Evolutionary conservation across 305 asterid genomes (phyloP), one percentile per base, ranked within the genome.

Genomic region (Solanum hybrid): DNA sequence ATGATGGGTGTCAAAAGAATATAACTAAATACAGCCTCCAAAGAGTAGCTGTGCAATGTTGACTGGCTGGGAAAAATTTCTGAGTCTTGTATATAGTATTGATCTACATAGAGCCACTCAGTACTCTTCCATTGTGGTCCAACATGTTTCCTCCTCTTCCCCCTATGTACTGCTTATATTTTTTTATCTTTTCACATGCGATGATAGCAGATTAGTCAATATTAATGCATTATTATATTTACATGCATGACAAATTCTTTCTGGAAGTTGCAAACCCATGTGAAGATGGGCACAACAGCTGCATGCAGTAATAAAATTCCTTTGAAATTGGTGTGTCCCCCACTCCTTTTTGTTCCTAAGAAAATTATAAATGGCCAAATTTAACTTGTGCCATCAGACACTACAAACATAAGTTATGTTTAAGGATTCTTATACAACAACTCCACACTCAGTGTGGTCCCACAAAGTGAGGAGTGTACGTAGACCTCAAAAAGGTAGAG

Each of bases 81-180:
- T 88, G 81, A 88, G 86, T 91, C 88, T 87, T 89, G 71, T 90
- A 19, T 90, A n/a, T 89, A 92, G 93, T 92, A 86, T 92, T 93
- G 90, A 79, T 88, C 73, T 37, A 76, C 94, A 93, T 95, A 89
- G 98, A 94, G 97, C 97, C 97, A 92, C 96, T 90, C 94, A 75
- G 24, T 15, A 91, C 95, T 82, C 91, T 90, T 88, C 72, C 40
- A 35, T 88, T 88, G 90, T 91, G 93, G 91, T 64, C 75, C 86
- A 82, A 64, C 90, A 31, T 38, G 89, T 87, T 79, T 27, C 36
- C 77, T 76, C 27, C 77, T 7, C 77, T 45, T n/a, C 27, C 24
- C 86, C 22, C 78, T 37, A 77, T 77, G 64, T 17, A 75, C 77
- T 85, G 36, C 40, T 66, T 66, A 32, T 40, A 14, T 10, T 34